Conservation (phyloP, 208 protist species). For the Leishmania turanica region DNA sequence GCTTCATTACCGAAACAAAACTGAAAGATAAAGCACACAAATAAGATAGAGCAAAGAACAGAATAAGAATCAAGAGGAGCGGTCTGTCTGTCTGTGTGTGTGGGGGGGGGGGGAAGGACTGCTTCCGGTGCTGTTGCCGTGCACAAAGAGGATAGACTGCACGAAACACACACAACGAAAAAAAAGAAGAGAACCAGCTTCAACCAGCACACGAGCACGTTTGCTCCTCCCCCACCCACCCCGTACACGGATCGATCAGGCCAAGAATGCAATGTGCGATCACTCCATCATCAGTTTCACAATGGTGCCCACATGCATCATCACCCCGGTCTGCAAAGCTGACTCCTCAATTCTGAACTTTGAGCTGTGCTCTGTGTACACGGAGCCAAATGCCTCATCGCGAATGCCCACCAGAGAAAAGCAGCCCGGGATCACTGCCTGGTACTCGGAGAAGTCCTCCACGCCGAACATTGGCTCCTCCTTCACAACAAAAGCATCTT, state of each 20-base stretch:
- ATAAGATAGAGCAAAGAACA: not conserved
- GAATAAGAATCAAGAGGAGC: not conserved
- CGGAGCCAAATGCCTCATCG: conserved; percentile 15
- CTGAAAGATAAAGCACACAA: not conserved
- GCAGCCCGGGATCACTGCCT: conserved; percentile 60
- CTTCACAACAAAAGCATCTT: conserved; percentile 45
- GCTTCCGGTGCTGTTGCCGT: not conserved
- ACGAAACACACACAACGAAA: not conserved
- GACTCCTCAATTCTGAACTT: conserved; percentile 42
- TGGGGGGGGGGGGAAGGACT: not conserved
- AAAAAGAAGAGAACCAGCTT: not conserved
- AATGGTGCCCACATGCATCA: conserved; percentile 52
- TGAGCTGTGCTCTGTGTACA: conserved; percentile 41
- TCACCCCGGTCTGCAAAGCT: conserved; percentile 37
- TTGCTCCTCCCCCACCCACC: not conserved
- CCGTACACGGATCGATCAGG: too few relatives aligned
- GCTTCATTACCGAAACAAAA: not conserved
- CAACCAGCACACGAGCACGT: not conserved
- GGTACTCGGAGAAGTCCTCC: conserved; percentile 77
- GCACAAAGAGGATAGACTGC: not conserved
- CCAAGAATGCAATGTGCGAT: not conserved
- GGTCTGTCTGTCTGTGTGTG: too few relatives aligned
- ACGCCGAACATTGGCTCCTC: conserved; percentile 53
- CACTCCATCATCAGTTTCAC: conserved; percentile 24
- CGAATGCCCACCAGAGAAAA: conserved; percentile 52